Conservation (phyloP, 108 stramenopile genomes). For the Fragilariopsis cylindrus region DNA sequence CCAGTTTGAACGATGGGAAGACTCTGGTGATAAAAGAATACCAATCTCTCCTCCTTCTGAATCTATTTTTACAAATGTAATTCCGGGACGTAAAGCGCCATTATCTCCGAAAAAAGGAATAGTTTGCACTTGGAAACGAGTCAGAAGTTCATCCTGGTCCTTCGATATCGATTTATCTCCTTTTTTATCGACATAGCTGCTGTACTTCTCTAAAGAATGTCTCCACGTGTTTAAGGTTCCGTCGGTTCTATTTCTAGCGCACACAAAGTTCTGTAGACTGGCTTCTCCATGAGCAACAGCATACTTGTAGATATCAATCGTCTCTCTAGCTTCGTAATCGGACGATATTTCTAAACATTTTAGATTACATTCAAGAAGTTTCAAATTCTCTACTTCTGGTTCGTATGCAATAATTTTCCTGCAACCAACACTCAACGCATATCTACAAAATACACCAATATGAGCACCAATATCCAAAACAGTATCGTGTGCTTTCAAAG, state of each 20-base stretch:
- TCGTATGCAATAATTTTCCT: constrained; percentile 48
- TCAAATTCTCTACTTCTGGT: constrained; percentile 50
- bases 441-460: constrained; percentile 52
- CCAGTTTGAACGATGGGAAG: constrained; percentile 36
- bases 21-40: constrained; percentile 40
- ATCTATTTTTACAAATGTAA: constrained; percentile 60
- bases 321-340: neutral
- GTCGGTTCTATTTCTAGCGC: constrained; percentile 43
- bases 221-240: constrained; percentile 54
- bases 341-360: neutral
- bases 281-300: constrained; percentile 37
- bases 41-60: constrained; percentile 62
- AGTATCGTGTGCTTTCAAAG: constrained; percentile 32
- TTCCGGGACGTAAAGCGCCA: constrained; percentile 37
- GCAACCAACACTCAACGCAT: constrained; percentile 44
- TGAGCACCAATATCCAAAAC: constrained; percentile 53
- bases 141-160: constrained; percentile 38
- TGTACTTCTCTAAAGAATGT: constrained; percentile 49
- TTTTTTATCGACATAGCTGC: constrained; percentile 46
- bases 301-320: constrained; percentile 2
- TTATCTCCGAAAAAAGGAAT: constrained; percentile 44
- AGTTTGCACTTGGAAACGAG: constrained; percentile 32
- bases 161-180: constrained; percentile 36
- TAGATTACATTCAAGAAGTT: constrained; percentile 45
- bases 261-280: constrained; percentile 36